Evolutionary conservation across 1,139 yeast genomes (phyloP).

Genomic region (Diutina ranongensis): DNA sequence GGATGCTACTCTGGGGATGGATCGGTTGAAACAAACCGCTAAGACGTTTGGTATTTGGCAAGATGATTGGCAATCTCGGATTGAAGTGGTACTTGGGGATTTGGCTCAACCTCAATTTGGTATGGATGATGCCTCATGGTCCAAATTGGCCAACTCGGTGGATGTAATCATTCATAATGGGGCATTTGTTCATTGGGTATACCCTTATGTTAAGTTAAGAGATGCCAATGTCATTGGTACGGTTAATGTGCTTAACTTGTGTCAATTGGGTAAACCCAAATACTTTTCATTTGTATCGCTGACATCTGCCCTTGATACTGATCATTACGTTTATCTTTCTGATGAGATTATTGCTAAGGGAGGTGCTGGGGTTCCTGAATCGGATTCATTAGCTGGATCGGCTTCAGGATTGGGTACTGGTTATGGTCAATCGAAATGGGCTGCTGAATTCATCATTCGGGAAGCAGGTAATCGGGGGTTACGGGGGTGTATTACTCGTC

Average conservation of each 20-base stretch:
- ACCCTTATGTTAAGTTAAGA: conserved; percentile 81
- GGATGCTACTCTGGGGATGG: conserved; percentile 53
- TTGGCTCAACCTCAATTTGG: conserved; percentile 68
- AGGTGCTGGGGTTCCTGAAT: conserved; percentile 61
- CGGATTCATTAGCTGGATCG: conserved; percentile 76
- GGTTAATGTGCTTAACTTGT: conserved; percentile 70
- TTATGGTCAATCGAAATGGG: conserved; percentile 97
- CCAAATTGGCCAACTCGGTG: conserved; percentile 38
- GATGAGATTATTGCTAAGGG: conserved; percentile 60
- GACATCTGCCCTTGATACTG: conserved; percentile 84
- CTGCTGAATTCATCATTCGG: conserved; percentile 81
- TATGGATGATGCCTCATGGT: conserved; percentile 47
- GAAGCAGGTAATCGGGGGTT: conserved; percentile 82
- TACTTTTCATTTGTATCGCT: conserved; percentile 87
- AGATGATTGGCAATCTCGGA: conserved; percentile 40
- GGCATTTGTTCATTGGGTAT: conserved; percentile 98
- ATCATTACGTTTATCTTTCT: conserved; percentile 65
- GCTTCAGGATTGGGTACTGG: conserved; percentile 78
- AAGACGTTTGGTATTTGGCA: conserved; percentile 82
- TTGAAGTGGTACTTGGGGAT: conserved; percentile 77
- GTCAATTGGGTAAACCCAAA: conserved; percentile 75
- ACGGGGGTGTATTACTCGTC: conserved; percentile 81
- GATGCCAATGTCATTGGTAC: conserved; percentile 92
- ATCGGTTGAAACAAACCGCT: conserved; percentile 68
- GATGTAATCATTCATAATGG: conserved; percentile 93